Base-by-base conservation (phyloP, 345 rosid species). In the Heritiera fomes region DNA sequence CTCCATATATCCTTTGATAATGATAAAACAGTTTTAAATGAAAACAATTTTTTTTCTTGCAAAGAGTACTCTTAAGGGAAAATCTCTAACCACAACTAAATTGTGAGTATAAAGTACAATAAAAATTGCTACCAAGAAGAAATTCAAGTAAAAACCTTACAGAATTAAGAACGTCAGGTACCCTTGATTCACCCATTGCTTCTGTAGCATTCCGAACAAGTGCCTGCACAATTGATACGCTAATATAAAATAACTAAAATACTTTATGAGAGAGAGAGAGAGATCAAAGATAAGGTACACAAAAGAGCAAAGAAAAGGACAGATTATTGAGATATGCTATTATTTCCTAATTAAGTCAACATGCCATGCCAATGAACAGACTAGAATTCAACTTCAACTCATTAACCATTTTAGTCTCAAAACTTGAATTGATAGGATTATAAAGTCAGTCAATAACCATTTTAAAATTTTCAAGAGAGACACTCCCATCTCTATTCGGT, bases 161-260 rank as follows among this genome's bases (percentile, higher is more conserved):
- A 78, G 78, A 23, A 78, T 84, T 83, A 61, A 90, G 87, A 79
- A 90, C 59, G 34, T 89, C 91, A 41, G 84, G 89, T 84, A 90
- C 97, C 78, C 91, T 88, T 0, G 94, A 92, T 68, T 92, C 97
- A 81, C 86, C 82, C 94, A 89, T 89, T 63, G 93, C 97, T 76
- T 89, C 93, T 55, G 97, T 90, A 78, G 88, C 85, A 76, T 89
- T 85, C 55, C 84, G 84, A 73, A 32, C 82, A 45, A 92, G 86
- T 5, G 90, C 97, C 97, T 92, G 86, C 71, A 75, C 64, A 75
- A 78, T 68, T 56, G 65, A 52, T 45, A 74, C n/a, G 40, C 20
- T 23, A 46, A 17, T 72, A 61, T 55, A 23, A 71, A 47, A 14
- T 41, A 41, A 11, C 46, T 68, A 23, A 68, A 68, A 46, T 20